A percentile compares a stretch with the other conserved stretches of the same genome.
Conservation (phyloP, 177 flowering plant species). For the Vitis hybrid region DNA sequence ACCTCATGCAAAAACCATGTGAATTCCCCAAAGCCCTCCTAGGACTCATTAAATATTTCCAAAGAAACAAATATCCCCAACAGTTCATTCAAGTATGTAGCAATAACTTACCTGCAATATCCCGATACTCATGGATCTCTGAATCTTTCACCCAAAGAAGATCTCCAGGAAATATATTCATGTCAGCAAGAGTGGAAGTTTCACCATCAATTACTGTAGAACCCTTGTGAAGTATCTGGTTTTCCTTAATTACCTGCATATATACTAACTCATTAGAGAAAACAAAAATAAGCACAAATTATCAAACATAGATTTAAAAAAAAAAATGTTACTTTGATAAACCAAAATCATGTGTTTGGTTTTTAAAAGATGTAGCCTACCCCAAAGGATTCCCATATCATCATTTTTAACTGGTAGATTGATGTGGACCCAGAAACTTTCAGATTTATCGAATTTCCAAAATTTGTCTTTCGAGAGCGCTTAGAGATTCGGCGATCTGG, state of each 20-base stretch:
- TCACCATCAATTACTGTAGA: constrained; percentile 60
- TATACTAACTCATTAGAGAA: not conserved
- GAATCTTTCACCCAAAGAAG: constrained; percentile 88
- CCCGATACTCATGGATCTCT: constrained; percentile 83
- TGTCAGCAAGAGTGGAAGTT: constrained; percentile 77
- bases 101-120: constrained; percentile 78
- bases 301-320: not conserved
- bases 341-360: too few relatives aligned
- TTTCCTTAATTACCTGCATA: constrained; percentile 88
- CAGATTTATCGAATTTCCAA: constrained; percentile 59
- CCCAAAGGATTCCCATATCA: constrained; percentile 99
- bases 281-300: constrained; percentile 1
- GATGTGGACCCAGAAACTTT: constrained; percentile 90
- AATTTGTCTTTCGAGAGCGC: constrained; percentile 69
- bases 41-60: too few relatives aligned
- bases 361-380: constrained; percentile 38
- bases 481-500: constrained; percentile 85
- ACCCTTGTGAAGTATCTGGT: constrained; percentile 89
- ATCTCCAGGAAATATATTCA: constrained; percentile 90
- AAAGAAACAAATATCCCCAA: not conserved
- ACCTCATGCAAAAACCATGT: too few relatives aligned
- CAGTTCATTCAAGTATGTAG: not conserved
- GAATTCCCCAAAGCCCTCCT: too few relatives aligned
- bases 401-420: constrained; percentile 90
- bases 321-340: too few relatives aligned